Conservation (phyloP, 148 eudicot species). For the Cornus kousa region DNA sequence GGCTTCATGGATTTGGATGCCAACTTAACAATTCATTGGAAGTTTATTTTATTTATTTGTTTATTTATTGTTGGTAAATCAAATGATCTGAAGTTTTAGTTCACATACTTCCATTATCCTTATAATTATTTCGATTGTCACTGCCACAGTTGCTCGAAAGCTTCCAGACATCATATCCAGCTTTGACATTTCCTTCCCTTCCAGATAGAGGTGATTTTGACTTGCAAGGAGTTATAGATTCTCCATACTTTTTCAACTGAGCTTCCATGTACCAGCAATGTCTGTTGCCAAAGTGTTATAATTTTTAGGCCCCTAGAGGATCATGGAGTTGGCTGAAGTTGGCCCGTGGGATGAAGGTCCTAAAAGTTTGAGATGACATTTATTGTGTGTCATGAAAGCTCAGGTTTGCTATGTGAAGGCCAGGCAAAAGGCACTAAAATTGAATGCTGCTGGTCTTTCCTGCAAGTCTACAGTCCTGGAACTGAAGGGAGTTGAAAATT, state of each 20-base stretch:
- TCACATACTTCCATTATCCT: background rate
- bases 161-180: slow-evolving; percentile 65
- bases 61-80: no score
- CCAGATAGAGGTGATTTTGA: slow-evolving; percentile 74
- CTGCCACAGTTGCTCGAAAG: slow-evolving; percentile 67
- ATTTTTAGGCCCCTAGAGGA: background rate
- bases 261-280: background rate
- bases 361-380: background rate
- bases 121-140: background rate
- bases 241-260: slow-evolving; percentile 91
- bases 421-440: background rate
- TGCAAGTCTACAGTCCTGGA: slow-evolving; percentile 1
- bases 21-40: background rate
- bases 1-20: slow-evolving; percentile 1
- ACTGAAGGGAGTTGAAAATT: background rate
- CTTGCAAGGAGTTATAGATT: slow-evolving; percentile 61
- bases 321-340: slow-evolving; percentile 2
- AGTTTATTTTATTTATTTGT: no score
- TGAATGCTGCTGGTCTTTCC: background rate
- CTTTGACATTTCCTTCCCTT: slow-evolving; percentile 58
- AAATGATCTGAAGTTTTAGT: background rate
- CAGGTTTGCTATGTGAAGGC: background rate
- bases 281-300: background rate
- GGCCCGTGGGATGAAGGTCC: background rate
- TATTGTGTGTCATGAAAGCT: background rate